Evolutionary conservation across 768 basidiomycete genomes (phyloP).

Genomic region (Crucibulum laeve): DNA sequence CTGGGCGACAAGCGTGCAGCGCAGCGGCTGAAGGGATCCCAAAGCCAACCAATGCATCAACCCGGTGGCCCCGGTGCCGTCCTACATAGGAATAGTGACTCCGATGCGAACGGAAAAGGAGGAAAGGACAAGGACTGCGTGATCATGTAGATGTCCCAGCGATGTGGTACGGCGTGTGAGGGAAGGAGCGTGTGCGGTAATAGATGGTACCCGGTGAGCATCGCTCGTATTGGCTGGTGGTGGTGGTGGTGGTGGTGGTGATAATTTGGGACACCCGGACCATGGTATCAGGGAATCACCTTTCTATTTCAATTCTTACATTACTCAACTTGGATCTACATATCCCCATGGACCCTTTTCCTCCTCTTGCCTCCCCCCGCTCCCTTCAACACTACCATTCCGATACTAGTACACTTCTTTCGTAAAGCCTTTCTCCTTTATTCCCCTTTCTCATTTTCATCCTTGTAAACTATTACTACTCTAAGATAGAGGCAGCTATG

Average conservation of each 20-base stretch:
- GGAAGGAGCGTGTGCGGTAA: background rate
- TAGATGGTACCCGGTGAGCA: no score
- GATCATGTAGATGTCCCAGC: constrained; percentile 67
- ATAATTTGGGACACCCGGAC: no score
- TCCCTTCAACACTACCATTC: background rate
- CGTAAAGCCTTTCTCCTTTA: background rate
- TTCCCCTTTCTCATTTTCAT: background rate
- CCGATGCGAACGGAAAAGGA: constrained; percentile 39
- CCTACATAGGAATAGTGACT: constrained; percentile 47
- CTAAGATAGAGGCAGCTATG: background rate
- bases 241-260: no score
- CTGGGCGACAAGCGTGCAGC: constrained; percentile 91
- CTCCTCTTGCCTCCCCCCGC: background rate
- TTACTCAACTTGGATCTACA: no score
- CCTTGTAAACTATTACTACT: background rate
- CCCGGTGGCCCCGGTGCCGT: constrained; percentile 63
- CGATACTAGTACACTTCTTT: background rate
- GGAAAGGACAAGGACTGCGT: constrained; percentile 79
- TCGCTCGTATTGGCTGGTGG: no score
- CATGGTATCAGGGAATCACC: no score
- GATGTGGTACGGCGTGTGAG: background rate
- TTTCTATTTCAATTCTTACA: no score
- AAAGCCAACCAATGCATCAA: constrained; percentile 46
- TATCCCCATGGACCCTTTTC: no score
- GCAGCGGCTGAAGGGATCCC: constrained; percentile 70